phyloP scores from a whole-genome alignment of 192 early-diverging fungal genomes.

The Phycomyces blakesleeanus region DNA sequence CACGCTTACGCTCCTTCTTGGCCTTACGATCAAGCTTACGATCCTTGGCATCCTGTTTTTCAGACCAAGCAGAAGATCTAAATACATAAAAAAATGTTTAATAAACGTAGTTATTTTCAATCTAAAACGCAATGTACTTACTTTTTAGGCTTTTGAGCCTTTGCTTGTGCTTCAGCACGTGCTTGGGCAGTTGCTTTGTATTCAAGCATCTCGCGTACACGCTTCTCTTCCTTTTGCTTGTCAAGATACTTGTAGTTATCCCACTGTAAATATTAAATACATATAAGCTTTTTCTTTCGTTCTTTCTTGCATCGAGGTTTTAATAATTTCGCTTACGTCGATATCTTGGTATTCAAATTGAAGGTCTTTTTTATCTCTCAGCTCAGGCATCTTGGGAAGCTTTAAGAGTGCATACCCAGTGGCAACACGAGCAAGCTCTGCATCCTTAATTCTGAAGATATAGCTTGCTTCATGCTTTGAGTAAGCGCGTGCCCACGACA shows the following conservation, averaged over 20 bases:
- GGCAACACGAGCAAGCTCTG: slow-evolving; percentile 77
- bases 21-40: slow-evolving; percentile 58
- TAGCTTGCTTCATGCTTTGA: slow-evolving; percentile 89
- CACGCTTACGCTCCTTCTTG: slow-evolving; percentile 61
- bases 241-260: slow-evolving; percentile 66
- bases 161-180: slow-evolving; percentile 3
- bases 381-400: slow-evolving; percentile 93
- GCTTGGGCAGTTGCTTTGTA: slow-evolving; percentile 12
- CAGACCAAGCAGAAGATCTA: slow-evolving; percentile 62
- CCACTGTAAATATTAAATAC: slow-evolving; percentile 41
- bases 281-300: slow-evolving; percentile 20
- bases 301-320: slow-evolving; percentile 7
- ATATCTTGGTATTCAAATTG: slow-evolving; percentile 41
- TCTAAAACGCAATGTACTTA: background rate
- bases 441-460: slow-evolving; percentile 85
- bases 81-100: background rate
- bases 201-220: slow-evolving; percentile 48
- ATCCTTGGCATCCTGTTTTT: slow-evolving; percentile 65
- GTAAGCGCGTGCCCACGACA: slow-evolving; percentile 87
- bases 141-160: slow-evolving; percentile 9
- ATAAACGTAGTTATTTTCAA: slow-evolving; percentile 3
- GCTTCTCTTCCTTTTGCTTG: slow-evolving; percentile 65
- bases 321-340: slow-evolving; percentile 37
- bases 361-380: slow-evolving; percentile 52
- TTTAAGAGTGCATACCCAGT: slow-evolving; percentile 75